A percentile compares a stretch with the other conserved stretches of the same genome.
Evolutionary conservation across 805 yeast species (phyloP).

Genomic region (Metschnikowia koreensis): DNA sequence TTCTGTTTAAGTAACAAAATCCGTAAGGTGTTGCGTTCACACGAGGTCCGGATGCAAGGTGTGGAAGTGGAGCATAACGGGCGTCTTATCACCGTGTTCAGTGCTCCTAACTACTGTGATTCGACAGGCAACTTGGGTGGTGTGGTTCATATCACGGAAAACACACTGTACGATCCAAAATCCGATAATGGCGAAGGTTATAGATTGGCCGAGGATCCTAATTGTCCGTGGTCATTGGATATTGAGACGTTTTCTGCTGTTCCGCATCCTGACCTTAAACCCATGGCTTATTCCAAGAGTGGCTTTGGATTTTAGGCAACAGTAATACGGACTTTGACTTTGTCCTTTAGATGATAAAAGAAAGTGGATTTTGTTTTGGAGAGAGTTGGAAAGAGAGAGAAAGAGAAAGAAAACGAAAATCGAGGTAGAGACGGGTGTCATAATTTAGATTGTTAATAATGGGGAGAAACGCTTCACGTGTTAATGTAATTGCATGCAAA

Average conservation of each 20-base stretch:
- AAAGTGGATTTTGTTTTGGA: no score
- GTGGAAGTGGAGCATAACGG: constrained; percentile 86
- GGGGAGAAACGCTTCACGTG: no score
- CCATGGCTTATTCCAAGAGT: constrained; percentile 79
- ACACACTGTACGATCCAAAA: constrained; percentile 43
- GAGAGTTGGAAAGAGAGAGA: no score
- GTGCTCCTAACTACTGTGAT: constrained; percentile 98
- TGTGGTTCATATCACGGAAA: constrained; percentile 65
- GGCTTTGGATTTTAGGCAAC: constrained; percentile 43
- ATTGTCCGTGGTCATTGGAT: constrained; percentile 47
- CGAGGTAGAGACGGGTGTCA: no score
- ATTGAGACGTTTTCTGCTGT: constrained; percentile 73
- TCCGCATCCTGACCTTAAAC: constrained; percentile 85
- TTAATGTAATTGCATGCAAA: no score
- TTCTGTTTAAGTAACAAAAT: constrained; percentile 73
- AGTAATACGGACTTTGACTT: no score
- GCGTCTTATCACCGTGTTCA: constrained; percentile 85
- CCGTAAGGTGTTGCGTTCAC: constrained; percentile 84
- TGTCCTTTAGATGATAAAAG: no score
- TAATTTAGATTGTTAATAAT: no score
- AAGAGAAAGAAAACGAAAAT: no score
- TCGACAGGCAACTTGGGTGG: constrained; percentile 89
- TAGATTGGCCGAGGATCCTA: constrained; percentile 32
- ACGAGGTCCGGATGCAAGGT: constrained; percentile 92
- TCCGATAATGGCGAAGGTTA: constrained; percentile 45